A percentile compares a stretch with the other conserved stretches of the same genome.
phyloP scores from a whole-genome alignment of 2,329 filamentous ascomycete species.

The Alternaria viburni region DNA sequence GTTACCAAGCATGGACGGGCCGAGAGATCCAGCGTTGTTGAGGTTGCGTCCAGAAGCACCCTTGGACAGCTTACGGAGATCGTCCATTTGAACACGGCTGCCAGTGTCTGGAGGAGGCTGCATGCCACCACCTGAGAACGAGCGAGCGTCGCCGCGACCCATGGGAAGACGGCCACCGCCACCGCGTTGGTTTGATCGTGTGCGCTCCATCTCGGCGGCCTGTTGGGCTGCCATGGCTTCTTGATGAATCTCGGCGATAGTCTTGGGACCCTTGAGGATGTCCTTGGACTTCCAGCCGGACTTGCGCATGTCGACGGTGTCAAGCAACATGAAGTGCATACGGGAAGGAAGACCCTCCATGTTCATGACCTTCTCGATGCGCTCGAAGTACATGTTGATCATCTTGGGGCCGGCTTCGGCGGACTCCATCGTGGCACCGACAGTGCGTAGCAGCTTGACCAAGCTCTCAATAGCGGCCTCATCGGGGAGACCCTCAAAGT shows the following conservation, averaged over 20 bases:
- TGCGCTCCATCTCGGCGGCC: slow-evolving; percentile 73
- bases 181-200: slow-evolving; percentile 66
- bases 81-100: slow-evolving; percentile 89
- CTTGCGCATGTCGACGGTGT: slow-evolving; percentile 83
- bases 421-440: slow-evolving; percentile 83
- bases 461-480: slow-evolving; percentile 97
- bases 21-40: slow-evolving; percentile 65
- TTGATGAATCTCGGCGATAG: slow-evolving; percentile 87
- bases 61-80: slow-evolving; percentile 79
- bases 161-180: slow-evolving; percentile 71
- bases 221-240: slow-evolving; percentile 81
- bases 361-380: slow-evolving; percentile 82
- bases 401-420: slow-evolving; percentile 80
- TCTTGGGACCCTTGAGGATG: slow-evolving; percentile 93
- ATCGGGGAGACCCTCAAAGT: slow-evolving; percentile 91
- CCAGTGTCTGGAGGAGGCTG: slow-evolving; percentile 72
- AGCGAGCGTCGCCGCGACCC: slow-evolving; percentile 86
- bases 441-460: slow-evolving; percentile 88
- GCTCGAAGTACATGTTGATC: slow-evolving; percentile 93
- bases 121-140: slow-evolving; percentile 76
- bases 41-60: slow-evolving; percentile 64
- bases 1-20: slow-evolving; percentile 84
- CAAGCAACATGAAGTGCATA: slow-evolving; percentile 95
- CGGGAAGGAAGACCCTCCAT: slow-evolving; percentile 79
- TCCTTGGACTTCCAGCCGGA: slow-evolving; percentile 86